Evolutionary conservation across 768 basidiomycete genomes (phyloP), one percentile per base, ranked within the genome.

Genomic region (Calvatia gigantea): DNA sequence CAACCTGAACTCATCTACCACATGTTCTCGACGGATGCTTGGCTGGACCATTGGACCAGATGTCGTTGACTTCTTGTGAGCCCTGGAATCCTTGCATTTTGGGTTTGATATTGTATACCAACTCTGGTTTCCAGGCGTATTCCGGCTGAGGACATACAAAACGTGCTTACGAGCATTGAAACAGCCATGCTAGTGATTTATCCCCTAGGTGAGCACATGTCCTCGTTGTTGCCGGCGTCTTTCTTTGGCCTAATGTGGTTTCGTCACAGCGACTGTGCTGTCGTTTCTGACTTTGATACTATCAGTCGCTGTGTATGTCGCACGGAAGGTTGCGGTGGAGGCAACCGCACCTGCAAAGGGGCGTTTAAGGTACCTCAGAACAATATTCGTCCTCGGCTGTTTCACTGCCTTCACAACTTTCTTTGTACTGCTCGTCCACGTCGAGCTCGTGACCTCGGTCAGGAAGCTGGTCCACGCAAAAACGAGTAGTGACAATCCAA

Each of bases 341-440:
- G 21, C 31, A 35, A 15, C 15, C 5, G 27, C 46, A 7, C 32
- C 35, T 27, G 8, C 44, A 15, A n/a, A 8, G 2, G 25, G 19
- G 28, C 33, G 19, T 11, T 43, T 29, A 3, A 44, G 31, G 27
- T 28, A 45, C n/a, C 32, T 45, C 5, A 33, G 52, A 54, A 27
- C 15, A 3, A 6, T 35, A 25, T 32, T 45, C 7, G 7, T 25
- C 28, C 25, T 54, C 14, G 33, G 25, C n/a, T 54, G 28, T 21
- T 37, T 54, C 7, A 28, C 43, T 23, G 17, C 33, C 17, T 28
- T 54, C 25, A 37, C 29, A 14, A 54, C 44, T 19, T 44, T 45
- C 33, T 54, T 54, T 35, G 44, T 45, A 32, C 14, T 54, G 9
- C 42, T 54, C 9, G 43, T 54, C 14, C 52, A 54, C 32, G 14